phyloP scores from a whole-genome alignment of 2,329 filamentous ascomycete species.

The Venturia nashicola region DNA sequence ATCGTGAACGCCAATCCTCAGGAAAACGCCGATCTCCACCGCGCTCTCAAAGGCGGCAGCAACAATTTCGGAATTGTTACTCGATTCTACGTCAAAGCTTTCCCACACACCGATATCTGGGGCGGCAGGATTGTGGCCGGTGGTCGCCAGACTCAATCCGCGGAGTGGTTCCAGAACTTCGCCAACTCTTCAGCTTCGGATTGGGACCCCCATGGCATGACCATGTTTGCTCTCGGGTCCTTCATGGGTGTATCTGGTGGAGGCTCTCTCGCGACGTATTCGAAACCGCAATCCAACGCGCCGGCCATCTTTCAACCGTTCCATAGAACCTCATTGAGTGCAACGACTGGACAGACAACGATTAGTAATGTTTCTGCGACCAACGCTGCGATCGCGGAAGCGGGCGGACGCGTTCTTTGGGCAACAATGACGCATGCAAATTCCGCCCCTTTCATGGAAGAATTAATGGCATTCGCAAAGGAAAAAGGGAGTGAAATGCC shows the following conservation, averaged over 20 bases:
- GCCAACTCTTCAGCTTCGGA: neutral
- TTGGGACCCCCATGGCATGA: neutral
- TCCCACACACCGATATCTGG: slow-evolving; percentile 2
- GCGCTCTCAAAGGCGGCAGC: slow-evolving; percentile 22
- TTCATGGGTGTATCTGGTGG: neutral
- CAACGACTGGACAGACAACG: slow-evolving; percentile 14
- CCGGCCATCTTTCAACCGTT: slow-evolving; percentile 8
- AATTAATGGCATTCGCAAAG: slow-evolving; percentile 13
- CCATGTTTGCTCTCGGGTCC: neutral
- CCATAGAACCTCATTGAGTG: slow-evolving; percentile 1
- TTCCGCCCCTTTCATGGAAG: slow-evolving; percentile 14
- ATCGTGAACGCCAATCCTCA: slow-evolving; percentile 19
- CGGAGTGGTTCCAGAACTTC: slow-evolving; percentile 2
- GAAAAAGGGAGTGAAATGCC: slow-evolving; percentile 1
- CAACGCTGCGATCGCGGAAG: neutral
- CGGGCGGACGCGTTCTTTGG: slow-evolving; percentile 13
- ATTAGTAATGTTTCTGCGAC: slow-evolving; percentile 11
- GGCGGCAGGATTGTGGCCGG: neutral
- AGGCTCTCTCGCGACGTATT: neutral
- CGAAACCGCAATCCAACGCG: neutral
- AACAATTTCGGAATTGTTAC: slow-evolving; percentile 28
- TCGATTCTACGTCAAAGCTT: slow-evolving; percentile 11
- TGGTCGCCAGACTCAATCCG: neutral
- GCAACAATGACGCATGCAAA: slow-evolving; percentile 16
- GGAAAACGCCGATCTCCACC: slow-evolving; percentile 18